These are phyloP conservation scores for Phytophthora fragariae DNA, from an alignment of 352 stramenopile genomes.

Conservation along the genomic window DNA sequence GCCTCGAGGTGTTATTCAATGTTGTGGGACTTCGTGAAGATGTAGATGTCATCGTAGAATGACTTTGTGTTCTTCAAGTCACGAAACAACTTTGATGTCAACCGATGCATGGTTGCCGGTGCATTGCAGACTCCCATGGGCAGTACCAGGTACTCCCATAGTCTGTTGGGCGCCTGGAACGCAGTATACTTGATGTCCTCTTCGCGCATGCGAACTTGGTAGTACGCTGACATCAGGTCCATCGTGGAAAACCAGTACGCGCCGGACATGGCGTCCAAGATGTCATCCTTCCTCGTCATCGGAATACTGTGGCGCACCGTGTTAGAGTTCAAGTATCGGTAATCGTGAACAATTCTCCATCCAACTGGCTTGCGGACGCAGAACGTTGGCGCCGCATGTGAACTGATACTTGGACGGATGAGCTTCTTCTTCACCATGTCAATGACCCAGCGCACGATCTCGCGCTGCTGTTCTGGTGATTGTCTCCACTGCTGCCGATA, in stretches of 20 bases:
- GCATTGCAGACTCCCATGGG: constrained; percentile 1
- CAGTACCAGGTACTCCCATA: constrained; percentile 10
- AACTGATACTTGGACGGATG: background rate
- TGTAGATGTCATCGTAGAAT: constrained; percentile 22
- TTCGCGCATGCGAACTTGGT: constrained; percentile 36
- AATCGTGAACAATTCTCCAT: background rate
- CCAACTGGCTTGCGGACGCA: background rate
- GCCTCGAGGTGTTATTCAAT: constrained; percentile 9
- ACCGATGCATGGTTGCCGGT: constrained; percentile 5
- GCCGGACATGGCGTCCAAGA: background rate
- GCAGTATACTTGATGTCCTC: constrained; percentile 31
- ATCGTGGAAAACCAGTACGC: background rate
- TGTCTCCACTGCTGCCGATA: constrained; percentile 19
- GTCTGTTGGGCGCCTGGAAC: constrained; percentile 14
- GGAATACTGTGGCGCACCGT: background rate
- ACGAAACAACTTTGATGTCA: constrained; percentile 13
- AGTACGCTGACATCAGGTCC: constrained; percentile 14
- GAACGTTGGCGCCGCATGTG: background rate
- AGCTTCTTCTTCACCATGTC: background rate
- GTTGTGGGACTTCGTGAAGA: constrained; percentile 8
- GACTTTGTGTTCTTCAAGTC: constrained; percentile 6
- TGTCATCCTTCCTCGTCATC: background rate
- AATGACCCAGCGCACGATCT: constrained; percentile 1
- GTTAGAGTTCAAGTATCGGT: background rate
- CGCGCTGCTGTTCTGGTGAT: constrained; percentile 18